Evolutionary conservation across 2,329 filamentous ascomycete genomes (phyloP), one percentile per base, ranked within the genome.

Genomic region (Clarireedia homoeocarpa): DNA sequence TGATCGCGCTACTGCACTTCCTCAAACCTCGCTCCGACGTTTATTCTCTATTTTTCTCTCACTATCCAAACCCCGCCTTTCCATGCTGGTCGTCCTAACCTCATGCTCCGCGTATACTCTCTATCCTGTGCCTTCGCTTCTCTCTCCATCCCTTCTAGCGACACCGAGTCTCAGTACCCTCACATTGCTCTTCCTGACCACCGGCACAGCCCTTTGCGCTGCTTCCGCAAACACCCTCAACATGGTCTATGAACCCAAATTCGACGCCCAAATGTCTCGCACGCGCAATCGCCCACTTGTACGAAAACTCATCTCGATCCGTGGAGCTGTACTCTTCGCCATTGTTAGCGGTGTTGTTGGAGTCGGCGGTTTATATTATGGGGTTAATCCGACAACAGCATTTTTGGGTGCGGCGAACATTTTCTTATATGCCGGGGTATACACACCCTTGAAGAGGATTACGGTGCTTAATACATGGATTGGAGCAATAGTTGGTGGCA

Each of bases 161-260:
- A 77, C 84, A 6, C 91, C 94, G 1, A 94, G 90, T 17, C 81
- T 96, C 46, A 95, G 89, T 59, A 90, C 94, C 2, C 77, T 97
- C 53, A 99, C 94, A 7, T 85, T 97, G 17, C 78, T 95, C 51
- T 97, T 96, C 75, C 83, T 99, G 51, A 96, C 92, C 0, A 83
- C 83, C 4, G 92, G 94, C 58, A 97, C 94, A 0, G 84, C 91
- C 4, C 79, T 96, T 20, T 94, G 89, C 70, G 88, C 84, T n/a
- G 90, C 91, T 45, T 89, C 88, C 58, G 94, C 94, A 45, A 99
- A 99, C 70, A 83, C 94, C 1, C 78, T 97, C 62, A 99, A 99
- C 72, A 99, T 99, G 94, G 83, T 96, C 57, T 91, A 96, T 72
- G 94, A 99, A 72, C 88, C 85, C 9, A 79, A 85, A 58, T 91